Evolutionary conservation across 768 basidiomycete genomes (phyloP).

Genomic region (Rhodotorula graminis): DNA sequence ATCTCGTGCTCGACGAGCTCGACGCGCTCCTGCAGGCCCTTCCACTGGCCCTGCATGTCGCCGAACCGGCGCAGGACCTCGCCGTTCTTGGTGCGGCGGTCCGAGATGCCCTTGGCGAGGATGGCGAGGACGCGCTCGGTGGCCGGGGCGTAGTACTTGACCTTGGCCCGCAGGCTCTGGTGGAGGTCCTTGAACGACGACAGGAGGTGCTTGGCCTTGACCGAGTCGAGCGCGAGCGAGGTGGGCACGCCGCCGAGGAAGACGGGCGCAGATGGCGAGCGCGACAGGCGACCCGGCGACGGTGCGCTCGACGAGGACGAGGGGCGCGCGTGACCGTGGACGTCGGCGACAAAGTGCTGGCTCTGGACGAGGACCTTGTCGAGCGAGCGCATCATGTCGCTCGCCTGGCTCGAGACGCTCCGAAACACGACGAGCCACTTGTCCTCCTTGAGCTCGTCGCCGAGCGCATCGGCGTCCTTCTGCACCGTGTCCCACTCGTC

Average conservation of each 20-base stretch:
- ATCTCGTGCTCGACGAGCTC: slow-evolving; percentile 74
- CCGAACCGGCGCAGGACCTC: slow-evolving; percentile 85
- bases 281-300: slow-evolving; percentile 46
- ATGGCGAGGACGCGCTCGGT: slow-evolving; percentile 86
- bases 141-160: slow-evolving; percentile 89
- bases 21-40: slow-evolving; percentile 71
- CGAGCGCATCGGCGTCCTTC: slow-evolving; percentile 53
- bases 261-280: slow-evolving; percentile 38
- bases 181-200: slow-evolving; percentile 21
- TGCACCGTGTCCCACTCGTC: slow-evolving; percentile 66
- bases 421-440: slow-evolving; percentile 90
- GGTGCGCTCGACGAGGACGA: neutral
- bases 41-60: slow-evolving; percentile 83
- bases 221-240: slow-evolving; percentile 80
- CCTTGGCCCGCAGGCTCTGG: slow-evolving; percentile 30
- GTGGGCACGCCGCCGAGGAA: slow-evolving; percentile 49
- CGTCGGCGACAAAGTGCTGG: slow-evolving; percentile 55
- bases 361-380: slow-evolving; percentile 71
- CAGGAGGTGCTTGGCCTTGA: slow-evolving; percentile 53
- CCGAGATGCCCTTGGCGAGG: slow-evolving; percentile 87
- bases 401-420: slow-evolving; percentile 88
- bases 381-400: slow-evolving; percentile 93
- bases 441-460: slow-evolving; percentile 93
- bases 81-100: slow-evolving; percentile 92
- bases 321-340: slow-evolving; percentile 40